Evolutionary conservation across 1,284 basidiomycete genomes (phyloP).

Genomic region (Cryptococcus amylolentus): DNA sequence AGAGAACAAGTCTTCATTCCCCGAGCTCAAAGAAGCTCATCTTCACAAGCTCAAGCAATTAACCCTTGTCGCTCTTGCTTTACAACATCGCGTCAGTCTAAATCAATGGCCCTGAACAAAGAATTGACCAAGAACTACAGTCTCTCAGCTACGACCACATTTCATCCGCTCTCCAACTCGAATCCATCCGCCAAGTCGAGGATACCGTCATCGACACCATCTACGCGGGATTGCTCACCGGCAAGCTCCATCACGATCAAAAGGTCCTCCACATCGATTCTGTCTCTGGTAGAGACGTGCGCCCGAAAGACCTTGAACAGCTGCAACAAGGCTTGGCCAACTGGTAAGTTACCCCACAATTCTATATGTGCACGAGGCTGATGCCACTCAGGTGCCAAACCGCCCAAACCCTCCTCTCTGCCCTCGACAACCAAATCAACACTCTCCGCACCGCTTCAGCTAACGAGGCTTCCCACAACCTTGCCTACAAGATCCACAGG

Average conservation of each 20-base stretch:
- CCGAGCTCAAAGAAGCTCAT: slow-evolving; percentile 67
- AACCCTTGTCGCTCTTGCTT: slow-evolving; percentile 76
- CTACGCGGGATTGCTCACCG: slow-evolving; percentile 80
- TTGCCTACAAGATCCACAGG: slow-evolving; percentile 28
- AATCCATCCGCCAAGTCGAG: slow-evolving; percentile 77
- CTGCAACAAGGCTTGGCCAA: slow-evolving; percentile 62
- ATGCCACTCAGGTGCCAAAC: slow-evolving; percentile 61
- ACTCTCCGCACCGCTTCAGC: slow-evolving; percentile 7
- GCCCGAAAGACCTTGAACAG: slow-evolving; percentile 61
- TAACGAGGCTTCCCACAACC: slow-evolving; percentile 1
- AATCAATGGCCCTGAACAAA: neutral
- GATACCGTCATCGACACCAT: slow-evolving; percentile 94
- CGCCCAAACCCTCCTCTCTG: slow-evolving; percentile 60
- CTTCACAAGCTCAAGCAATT: slow-evolving; percentile 85
- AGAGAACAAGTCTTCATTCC: slow-evolving; percentile 65
- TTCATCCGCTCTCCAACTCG: slow-evolving; percentile 58
- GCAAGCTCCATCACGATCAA: slow-evolving; percentile 86
- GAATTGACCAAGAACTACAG: slow-evolving; percentile 9
- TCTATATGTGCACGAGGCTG: neutral
- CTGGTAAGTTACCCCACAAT: slow-evolving; percentile 57
- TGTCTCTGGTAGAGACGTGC: slow-evolving; percentile 82
- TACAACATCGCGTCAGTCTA: slow-evolving; percentile 63
- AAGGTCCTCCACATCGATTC: slow-evolving; percentile 83
- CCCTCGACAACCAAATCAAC: slow-evolving; percentile 53
- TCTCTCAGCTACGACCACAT: slow-evolving; percentile 32